phyloP scores from a whole-genome alignment of 345 rosid genomes.

The Populus davidiana region DNA sequence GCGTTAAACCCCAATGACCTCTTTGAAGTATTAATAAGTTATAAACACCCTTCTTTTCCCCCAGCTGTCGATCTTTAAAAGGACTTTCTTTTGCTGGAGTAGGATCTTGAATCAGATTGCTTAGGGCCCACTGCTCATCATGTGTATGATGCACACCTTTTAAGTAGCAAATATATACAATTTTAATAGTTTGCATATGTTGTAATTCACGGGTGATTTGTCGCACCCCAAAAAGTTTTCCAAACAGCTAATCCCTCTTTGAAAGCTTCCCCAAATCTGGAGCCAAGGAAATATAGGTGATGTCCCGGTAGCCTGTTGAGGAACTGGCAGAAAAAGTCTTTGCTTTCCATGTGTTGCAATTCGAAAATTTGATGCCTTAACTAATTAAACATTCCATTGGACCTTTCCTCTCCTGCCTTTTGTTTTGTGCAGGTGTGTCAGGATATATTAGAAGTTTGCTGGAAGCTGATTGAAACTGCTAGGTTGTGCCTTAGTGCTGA shows the following conservation, averaged over 20 bases:
- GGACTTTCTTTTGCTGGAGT: neutral
- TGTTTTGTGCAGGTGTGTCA: slow-evolving; percentile 47
- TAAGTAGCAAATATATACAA: no score
- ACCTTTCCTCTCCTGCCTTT: neutral
- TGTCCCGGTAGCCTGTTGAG: neutral
- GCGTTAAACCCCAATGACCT: neutral
- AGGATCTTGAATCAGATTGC: neutral
- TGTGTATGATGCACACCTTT: no score
- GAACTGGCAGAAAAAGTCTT: neutral
- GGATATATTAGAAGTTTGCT: slow-evolving; percentile 43
- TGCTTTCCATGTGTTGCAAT: neutral
- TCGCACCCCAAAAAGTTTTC: no score
- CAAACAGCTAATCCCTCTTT: no score
- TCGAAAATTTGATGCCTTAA: neutral
- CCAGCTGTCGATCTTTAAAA: no score
- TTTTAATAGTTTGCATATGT: no score
- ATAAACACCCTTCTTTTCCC: no score
- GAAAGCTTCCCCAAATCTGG: no score
- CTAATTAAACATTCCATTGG: neutral
- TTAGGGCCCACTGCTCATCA: neutral
- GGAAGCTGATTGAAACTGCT: slow-evolving; percentile 63
- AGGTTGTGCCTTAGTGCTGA: slow-evolving; percentile 40
- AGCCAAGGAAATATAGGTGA: no score
- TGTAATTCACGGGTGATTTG: no score
- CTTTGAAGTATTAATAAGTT: no score